Conservation (phyloP, 75 land plant genomes). For the Cunninghamia lanceolata region DNA sequence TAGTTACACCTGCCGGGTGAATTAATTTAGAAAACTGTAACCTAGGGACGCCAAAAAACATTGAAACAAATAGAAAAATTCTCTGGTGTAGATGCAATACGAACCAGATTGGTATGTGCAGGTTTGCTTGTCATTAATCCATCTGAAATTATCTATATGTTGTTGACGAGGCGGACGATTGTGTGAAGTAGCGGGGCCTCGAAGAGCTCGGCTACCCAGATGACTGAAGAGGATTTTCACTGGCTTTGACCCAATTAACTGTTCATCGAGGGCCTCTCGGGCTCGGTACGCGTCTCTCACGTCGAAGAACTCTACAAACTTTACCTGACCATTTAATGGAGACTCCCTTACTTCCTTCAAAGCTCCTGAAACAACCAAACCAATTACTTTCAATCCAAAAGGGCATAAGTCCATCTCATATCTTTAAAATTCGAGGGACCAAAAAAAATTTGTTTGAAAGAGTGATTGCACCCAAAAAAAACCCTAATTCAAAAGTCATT, state of each 20-base stretch:
- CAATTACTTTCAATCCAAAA: not conserved
- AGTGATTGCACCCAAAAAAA: not conserved
- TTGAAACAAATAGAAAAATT: not conserved
- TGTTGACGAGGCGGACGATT: not conserved
- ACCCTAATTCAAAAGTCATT: not conserved
- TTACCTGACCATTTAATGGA: slow-evolving; percentile 19
- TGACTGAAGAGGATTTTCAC: slow-evolving; percentile 48
- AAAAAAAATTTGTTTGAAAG: not conserved
- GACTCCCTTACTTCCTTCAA: slow-evolving; percentile 43
- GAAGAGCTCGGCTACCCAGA: slow-evolving; percentile 25
- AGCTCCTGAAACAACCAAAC: slow-evolving; percentile 15
- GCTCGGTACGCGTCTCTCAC: slow-evolving; percentile 34
- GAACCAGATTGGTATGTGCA: not conserved
- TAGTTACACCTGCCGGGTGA: not conserved
- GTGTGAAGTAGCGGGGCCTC: not conserved
- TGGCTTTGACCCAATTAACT: slow-evolving; percentile 21
- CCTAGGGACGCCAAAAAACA: not conserved
- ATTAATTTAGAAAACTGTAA: not conserved
- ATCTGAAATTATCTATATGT: not conserved
- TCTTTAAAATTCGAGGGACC: not conserved
- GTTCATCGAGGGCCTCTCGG: slow-evolving; percentile 25
- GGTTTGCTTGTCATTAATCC: not conserved
- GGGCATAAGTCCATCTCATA: not conserved
- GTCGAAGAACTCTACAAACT: slow-evolving; percentile 49
- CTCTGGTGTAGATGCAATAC: not conserved